Conservation (phyloP, 1,284 basidiomycete species). For the Golubevia pallescens region DNA sequence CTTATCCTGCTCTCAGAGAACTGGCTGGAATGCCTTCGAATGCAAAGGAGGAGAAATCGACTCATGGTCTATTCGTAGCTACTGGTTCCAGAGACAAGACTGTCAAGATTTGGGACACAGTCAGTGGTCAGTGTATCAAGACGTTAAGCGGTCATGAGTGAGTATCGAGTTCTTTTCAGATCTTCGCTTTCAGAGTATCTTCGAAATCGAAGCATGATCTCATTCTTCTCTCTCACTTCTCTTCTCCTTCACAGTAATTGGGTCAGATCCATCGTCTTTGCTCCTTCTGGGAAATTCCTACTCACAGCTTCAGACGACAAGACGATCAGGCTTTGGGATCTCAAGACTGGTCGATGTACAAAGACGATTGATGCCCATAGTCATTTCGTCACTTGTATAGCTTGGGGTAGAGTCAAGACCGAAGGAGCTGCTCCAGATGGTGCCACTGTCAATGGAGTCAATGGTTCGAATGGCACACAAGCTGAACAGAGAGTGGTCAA, state of each 20-base stretch:
- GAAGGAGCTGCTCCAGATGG: slow-evolving; percentile 26
- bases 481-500: slow-evolving; percentile 43
- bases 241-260: slow-evolving; percentile 75
- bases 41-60: slow-evolving; percentile 61
- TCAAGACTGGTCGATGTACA: slow-evolving; percentile 78
- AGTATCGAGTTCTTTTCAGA: not conserved
- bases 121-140: slow-evolving; percentile 76
- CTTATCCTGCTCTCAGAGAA: slow-evolving; percentile 79
- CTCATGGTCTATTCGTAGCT: slow-evolving; percentile 72
- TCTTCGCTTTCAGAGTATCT: slow-evolving; percentile 7
- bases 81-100: slow-evolving; percentile 87
- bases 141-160: slow-evolving; percentile 68
- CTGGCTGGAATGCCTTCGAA: slow-evolving; percentile 72
- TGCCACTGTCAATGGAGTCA: slow-evolving; percentile 1
- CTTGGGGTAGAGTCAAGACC: slow-evolving; percentile 53
- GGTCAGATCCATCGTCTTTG: slow-evolving; percentile 81
- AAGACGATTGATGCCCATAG: slow-evolving; percentile 84
- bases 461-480: slow-evolving; percentile 1
- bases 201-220: not conserved
- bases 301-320: slow-evolving; percentile 89
- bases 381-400: slow-evolving; percentile 73
- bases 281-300: slow-evolving; percentile 82
- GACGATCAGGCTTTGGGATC: slow-evolving; percentile 86
- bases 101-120: slow-evolving; percentile 83
- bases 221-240: not conserved